phyloP scores from a whole-genome alignment of 176 grass and related monocot genomes.

The Poa pratensis region DNA sequence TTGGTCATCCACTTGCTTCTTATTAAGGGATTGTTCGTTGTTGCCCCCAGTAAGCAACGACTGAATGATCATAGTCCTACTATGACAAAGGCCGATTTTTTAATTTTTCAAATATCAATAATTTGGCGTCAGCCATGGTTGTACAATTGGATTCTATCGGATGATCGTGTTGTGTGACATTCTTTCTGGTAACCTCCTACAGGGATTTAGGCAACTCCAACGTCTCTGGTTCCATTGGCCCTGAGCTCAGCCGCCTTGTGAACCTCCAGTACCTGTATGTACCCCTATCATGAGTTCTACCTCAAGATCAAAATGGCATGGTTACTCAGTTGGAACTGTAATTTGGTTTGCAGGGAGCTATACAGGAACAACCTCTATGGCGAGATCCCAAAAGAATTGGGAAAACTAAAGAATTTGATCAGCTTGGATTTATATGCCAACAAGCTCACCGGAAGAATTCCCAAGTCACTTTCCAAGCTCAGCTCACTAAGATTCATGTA shows the following conservation, averaged over 20 bases:
- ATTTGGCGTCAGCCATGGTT: neutral
- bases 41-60: neutral
- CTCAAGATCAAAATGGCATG: neutral
- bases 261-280: constrained; percentile 86
- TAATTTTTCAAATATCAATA: neutral
- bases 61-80: neutral
- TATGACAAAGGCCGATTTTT: neutral
- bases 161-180: neutral
- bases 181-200: constrained; percentile 27
- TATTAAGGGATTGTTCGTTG: neutral
- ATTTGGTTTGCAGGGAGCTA: constrained; percentile 68
- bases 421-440: constrained; percentile 97
- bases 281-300: constrained; percentile 13
- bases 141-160: neutral
- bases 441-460: constrained; percentile 67
- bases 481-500: constrained; percentile 90
- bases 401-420: constrained; percentile 88
- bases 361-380: constrained; percentile 84
- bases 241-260: constrained; percentile 82
- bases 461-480: constrained; percentile 86
- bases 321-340: neutral
- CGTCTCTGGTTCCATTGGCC: constrained; percentile 80
- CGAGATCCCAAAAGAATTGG: constrained; percentile 76
- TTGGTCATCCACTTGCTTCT: neutral
- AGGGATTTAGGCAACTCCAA: constrained; percentile 99